These are phyloP conservation scores for Inonotus hispidus DNA, from an alignment of 1,284 basidiomycete genomes.

Conservation along the genomic window DNA sequence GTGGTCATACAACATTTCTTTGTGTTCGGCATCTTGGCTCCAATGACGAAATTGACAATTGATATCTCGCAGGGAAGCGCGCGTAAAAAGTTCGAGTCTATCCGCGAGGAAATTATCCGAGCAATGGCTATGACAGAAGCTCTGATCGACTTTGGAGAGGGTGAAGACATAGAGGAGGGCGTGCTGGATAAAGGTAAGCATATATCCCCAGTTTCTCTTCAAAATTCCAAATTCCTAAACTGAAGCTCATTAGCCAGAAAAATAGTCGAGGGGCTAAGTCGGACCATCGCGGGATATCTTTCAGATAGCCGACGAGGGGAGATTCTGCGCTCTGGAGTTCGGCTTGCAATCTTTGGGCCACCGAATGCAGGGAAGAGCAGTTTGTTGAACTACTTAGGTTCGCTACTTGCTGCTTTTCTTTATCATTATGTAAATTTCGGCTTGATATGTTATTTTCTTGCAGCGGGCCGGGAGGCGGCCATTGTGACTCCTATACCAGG, in stretches of 20 bases:
- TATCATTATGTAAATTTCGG: neutral
- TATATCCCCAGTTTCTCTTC: neutral
- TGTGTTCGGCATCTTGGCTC: neutral
- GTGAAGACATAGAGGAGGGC: constrained; percentile 79
- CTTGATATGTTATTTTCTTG: neutral
- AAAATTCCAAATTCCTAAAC: neutral
- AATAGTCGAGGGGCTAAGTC: constrained; percentile 42
- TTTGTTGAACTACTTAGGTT: constrained; percentile 30
- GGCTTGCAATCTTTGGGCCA: constrained; percentile 82
- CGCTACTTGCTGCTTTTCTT: constrained; percentile 8
- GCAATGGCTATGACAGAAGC: constrained; percentile 79
- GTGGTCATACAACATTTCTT: neutral
- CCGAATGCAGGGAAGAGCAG: constrained; percentile 50
- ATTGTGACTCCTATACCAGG: constrained; percentile 85
- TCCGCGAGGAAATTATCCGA: constrained; percentile 61
- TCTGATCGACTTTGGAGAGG: constrained; percentile 87
- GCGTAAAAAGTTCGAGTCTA: constrained; percentile 51
- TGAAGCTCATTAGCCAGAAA: constrained; percentile 38
- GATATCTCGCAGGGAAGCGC: constrained; percentile 63
- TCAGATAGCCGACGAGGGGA: constrained; percentile 72
- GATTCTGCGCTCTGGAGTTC: constrained; percentile 76
- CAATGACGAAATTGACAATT: no score
- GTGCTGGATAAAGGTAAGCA: constrained; percentile 56
- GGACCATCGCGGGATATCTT: constrained; percentile 47
- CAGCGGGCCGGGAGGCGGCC: constrained; percentile 81